Evolutionary conservation across 2,329 filamentous ascomycete genomes (phyloP).

Genomic region (Aspergillus phoenicis): DNA sequence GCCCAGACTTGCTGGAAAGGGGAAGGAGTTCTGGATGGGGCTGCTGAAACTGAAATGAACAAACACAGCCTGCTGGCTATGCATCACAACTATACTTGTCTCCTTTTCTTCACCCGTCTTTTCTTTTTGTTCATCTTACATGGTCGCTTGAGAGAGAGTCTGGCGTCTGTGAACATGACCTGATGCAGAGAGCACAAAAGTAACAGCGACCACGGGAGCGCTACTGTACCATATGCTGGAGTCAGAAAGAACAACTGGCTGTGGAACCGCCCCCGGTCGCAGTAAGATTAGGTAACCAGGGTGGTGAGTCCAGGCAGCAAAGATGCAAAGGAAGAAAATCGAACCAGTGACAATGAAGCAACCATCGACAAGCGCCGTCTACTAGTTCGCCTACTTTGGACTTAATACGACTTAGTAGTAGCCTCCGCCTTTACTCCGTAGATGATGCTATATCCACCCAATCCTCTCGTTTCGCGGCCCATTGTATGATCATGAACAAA

Average conservation of each 20-base stretch:
- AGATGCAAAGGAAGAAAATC: neutral
- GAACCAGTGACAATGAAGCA: neutral
- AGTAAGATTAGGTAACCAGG: constrained; percentile 5
- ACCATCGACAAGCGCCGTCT: neutral
- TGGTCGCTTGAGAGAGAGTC: neutral
- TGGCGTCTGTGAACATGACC: neutral
- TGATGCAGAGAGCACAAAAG: neutral
- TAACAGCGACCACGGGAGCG: neutral
- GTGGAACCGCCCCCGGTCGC: constrained; percentile 14
- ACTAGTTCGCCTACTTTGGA: too few species aligned
- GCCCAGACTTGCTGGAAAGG: neutral
- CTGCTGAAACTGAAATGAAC: neutral
- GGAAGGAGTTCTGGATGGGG: neutral
- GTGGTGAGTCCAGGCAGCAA: constrained; percentile 5
- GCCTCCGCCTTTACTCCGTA: neutral
- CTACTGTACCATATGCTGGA: neutral
- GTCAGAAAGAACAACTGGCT: constrained; percentile 19
- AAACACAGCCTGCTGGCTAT: constrained; percentile 1
- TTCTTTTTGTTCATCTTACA: too few species aligned
- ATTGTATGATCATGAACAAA: constrained; percentile 5
- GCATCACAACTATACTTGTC: neutral
- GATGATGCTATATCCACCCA: neutral
- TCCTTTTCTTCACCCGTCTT: too few species aligned
- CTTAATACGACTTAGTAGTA: too few species aligned
- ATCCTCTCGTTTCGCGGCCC: neutral